These are phyloP conservation scores for Fistulina hepatica DNA, from an alignment of 1,284 basidiomycete species.

Conservation along the genomic window DNA sequence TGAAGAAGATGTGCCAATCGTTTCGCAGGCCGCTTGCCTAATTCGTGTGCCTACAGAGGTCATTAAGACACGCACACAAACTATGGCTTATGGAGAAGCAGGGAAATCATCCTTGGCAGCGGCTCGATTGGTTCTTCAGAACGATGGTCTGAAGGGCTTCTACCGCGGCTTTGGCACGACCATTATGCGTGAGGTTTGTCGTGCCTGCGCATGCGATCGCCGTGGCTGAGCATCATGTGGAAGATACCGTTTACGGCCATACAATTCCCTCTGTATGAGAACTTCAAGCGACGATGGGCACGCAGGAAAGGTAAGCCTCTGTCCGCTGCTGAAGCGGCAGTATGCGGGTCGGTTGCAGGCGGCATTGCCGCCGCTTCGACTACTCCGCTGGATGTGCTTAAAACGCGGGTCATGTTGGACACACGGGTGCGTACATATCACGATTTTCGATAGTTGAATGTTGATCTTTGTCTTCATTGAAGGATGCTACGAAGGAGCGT, in stretches of 20 bases:
- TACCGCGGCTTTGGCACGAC: slow-evolving; percentile 39
- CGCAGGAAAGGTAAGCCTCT: slow-evolving; percentile 41
- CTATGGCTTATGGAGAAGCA: slow-evolving; percentile 31
- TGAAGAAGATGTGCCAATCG: slow-evolving; percentile 8
- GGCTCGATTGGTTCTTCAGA: slow-evolving; percentile 11
- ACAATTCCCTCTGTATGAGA: slow-evolving; percentile 95
- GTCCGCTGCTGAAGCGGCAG: slow-evolving; percentile 75
- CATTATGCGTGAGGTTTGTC: slow-evolving; percentile 32
- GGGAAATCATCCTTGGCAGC: slow-evolving; percentile 32
- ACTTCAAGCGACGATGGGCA: slow-evolving; percentile 63
- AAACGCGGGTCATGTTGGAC: slow-evolving; percentile 96
- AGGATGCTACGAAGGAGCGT: slow-evolving; percentile 40
- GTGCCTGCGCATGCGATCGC: slow-evolving; percentile 53
- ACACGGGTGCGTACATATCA: slow-evolving; percentile 53
- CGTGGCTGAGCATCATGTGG: slow-evolving; percentile 70
- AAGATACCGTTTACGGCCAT: slow-evolving; percentile 96
- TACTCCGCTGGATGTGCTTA: slow-evolving; percentile 93
- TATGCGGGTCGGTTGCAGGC: slow-evolving; percentile 88
- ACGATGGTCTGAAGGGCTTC: slow-evolving; percentile 30
- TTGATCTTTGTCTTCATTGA: slow-evolving; percentile 1
- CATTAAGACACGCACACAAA: slow-evolving; percentile 69
- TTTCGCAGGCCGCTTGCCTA: slow-evolving; percentile 72
- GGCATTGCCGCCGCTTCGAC: slow-evolving; percentile 84
- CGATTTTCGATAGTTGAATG: slow-evolving; percentile 2
- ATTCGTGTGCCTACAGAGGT: slow-evolving; percentile 93